Percentiles rank a stretch among this genome's conserved stretches.
Evolutionary conservation across 176 grass and related monocot species (phyloP).

Genomic region (Carex myosuroides): DNA sequence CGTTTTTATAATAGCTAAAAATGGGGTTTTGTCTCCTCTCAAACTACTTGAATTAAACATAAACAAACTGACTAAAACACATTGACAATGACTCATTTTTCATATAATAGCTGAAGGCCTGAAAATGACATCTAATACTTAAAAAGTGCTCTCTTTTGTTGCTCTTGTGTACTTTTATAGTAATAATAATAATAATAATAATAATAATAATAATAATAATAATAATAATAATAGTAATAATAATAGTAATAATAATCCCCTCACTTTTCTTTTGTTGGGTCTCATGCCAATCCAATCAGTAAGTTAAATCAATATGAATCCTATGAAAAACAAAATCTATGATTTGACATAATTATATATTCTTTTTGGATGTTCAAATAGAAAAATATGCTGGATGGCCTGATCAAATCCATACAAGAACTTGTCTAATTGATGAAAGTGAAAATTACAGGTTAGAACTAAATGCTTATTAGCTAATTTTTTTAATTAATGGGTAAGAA

Average conservation of each 20-base stretch:
- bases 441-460: background rate
- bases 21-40: background rate
- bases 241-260: background rate
- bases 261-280: background rate
- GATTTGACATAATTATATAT: background rate
- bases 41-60: background rate
- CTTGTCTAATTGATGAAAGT: no score
- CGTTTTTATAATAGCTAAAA: background rate
- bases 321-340: background rate
- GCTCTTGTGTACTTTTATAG: background rate
- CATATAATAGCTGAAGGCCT: background rate
- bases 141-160: background rate
- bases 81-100: background rate
- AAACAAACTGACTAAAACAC: background rate
- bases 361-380: background rate
- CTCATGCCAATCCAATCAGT: background rate
- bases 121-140: background rate
- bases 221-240: background rate
- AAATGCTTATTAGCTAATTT: background rate
- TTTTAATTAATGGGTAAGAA: background rate
- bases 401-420: no score
- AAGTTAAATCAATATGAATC: background rate
- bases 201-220: no score
- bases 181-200: no score
- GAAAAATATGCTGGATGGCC: background rate